These are phyloP conservation scores for Dicorynia guianensis DNA, from an alignment of 306 rosid genomes.

Conservation along the genomic window DNA sequence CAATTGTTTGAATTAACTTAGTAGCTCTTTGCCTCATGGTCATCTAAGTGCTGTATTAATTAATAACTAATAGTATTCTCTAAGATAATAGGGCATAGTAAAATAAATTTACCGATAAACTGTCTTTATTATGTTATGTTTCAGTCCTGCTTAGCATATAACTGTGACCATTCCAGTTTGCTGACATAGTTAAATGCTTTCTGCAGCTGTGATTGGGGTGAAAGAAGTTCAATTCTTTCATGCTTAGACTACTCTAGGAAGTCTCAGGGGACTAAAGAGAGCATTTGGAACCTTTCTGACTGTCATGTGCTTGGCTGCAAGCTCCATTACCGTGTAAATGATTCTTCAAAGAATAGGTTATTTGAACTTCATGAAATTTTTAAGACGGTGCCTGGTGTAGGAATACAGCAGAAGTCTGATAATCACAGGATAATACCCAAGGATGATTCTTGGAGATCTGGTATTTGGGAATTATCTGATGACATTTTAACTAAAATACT, in stretches of 20 bases:
- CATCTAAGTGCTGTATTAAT: neutral
- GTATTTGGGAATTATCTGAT: slow-evolving; percentile 85
- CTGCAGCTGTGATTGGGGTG: slow-evolving; percentile 84
- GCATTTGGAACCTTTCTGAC: slow-evolving; percentile 77
- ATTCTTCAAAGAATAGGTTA: slow-evolving; percentile 62
- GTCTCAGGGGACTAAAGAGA: slow-evolving; percentile 41
- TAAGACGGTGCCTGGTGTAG: slow-evolving; percentile 72
- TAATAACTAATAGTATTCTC: slow-evolving; percentile 17
- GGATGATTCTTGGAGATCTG: slow-evolving; percentile 51
- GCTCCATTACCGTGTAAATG: slow-evolving; percentile 58
- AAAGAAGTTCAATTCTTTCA: slow-evolving; percentile 67
- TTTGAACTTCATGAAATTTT: slow-evolving; percentile 95
- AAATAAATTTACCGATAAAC: slow-evolving; percentile 5
- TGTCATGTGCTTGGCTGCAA: slow-evolving; percentile 93
- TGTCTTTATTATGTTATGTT: neutral
- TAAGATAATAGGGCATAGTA: neutral
- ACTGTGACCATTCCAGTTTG: slow-evolving; percentile 23
- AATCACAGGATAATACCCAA: slow-evolving; percentile 61
- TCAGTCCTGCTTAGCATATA: neutral
- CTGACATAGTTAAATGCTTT: slow-evolving; percentile 37
- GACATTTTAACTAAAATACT: slow-evolving; percentile 70
- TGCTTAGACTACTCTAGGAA: slow-evolving; percentile 48
- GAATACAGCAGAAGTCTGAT: slow-evolving; percentile 42
- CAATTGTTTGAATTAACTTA: neutral
- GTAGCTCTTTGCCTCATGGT: neutral